Evolutionary conservation across 176 grass and related monocot species (phyloP), one percentile per base, ranked within the genome.

Genomic region (Pontederia crassipes): DNA sequence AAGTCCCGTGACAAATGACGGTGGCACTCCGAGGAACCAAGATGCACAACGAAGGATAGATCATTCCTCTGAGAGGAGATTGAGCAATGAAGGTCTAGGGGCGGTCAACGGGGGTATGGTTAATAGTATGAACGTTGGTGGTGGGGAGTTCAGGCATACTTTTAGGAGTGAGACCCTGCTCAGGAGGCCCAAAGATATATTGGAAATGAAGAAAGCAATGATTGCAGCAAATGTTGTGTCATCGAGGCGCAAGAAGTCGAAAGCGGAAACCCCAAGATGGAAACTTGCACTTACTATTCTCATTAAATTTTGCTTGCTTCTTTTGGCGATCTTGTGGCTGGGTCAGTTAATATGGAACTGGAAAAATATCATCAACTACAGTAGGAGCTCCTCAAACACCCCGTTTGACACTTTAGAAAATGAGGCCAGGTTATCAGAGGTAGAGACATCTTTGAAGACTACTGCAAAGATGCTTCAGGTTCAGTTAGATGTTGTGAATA

Each of bases 11-110:
- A 69, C 75, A 18, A 90, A 86, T 76, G 54, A 90, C 80, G 58
- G 60, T 85, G 46, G 83, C 87, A 40, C 87, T 83, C 2, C 77
- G 79, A 52, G 72, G 84, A 56, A 85, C 82, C 70, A 79, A 70
- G 80, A 91, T 69, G 72, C 76, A 55, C 80, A 64, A 62, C 73
- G 75, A 67, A 82, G 87, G 51, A 78, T 77, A 13, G 71, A 77
- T 52, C 45, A 76, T 64, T 29, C 82, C 28, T 57, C 59, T 26
- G 86, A 79, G 57, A 89, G 82, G 70, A 83, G 71, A 71, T 17
- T 60, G 12, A 51, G 54, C 9, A 48, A 80, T 29, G 78, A 87
- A 71, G 48, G 71, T 28, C 56, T 77, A 52, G 74, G 54, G 68
- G 76, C 74, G 62, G 50, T 46, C 67, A 79, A 83, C 62, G 80